Evolutionary conservation across 2,329 filamentous ascomycete genomes (phyloP).

Genomic region (Curvularia eragrostidis): DNA sequence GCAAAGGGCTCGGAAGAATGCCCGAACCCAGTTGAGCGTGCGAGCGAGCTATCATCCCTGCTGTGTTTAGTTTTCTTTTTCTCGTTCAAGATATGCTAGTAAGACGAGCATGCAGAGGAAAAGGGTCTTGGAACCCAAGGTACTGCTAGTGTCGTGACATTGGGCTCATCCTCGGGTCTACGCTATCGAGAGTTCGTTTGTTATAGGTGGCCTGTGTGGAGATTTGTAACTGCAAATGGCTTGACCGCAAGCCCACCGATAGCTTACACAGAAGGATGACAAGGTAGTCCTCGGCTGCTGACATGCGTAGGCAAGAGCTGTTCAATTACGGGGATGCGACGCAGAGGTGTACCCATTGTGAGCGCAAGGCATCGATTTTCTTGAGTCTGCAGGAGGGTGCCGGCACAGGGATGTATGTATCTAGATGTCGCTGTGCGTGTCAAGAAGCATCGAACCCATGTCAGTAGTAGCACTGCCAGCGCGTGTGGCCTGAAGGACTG

Average conservation of each 20-base stretch:
- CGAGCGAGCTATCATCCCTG: background rate
- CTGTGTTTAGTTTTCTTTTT: background rate
- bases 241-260: background rate
- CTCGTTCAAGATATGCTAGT: background rate
- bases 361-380: background rate
- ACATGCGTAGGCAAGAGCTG: background rate
- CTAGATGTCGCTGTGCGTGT: background rate
- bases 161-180: background rate
- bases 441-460: background rate
- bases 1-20: background rate
- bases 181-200: background rate
- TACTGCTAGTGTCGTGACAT: background rate
- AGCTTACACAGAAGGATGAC: background rate
- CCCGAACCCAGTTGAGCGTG: background rate
- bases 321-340: background rate
- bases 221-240: background rate
- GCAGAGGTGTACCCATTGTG: background rate
- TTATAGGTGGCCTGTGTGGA: background rate
- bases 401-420: background rate
- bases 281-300: background rate
- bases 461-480: background rate
- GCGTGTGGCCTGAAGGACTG: background rate
- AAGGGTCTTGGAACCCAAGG: background rate
- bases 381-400: background rate
- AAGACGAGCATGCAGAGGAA: background rate